A percentile compares a stretch with the other conserved stretches of the same genome.
phyloP scores from a whole-genome alignment of 805 yeast species.

The Pichia rugopelliculosa region DNA sequence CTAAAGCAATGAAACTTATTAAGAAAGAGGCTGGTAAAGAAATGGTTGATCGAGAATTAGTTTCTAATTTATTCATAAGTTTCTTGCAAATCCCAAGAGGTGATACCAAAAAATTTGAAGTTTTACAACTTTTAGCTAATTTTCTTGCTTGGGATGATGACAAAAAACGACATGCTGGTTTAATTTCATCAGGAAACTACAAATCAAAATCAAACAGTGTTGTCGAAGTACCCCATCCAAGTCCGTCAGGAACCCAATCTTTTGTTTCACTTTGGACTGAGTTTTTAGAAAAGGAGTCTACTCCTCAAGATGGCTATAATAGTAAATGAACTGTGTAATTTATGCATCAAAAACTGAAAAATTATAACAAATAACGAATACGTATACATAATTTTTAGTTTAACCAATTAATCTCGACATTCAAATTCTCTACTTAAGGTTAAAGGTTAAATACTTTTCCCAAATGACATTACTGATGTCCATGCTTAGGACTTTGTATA shows the following conservation, averaged over 20 bases:
- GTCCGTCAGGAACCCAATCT: conserved; percentile 23
- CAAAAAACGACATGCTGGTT: conserved; percentile 68
- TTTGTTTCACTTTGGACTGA: conserved; percentile 78
- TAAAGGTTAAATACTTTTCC: too few relatives aligned
- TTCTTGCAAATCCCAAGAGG: conserved; percentile 85
- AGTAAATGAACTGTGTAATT: background rate
- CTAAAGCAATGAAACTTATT: conserved; percentile 83
- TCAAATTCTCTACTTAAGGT: too few relatives aligned
- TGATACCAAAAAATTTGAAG: conserved; percentile 92
- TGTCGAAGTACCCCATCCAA: conserved; percentile 19
- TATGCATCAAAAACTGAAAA: background rate
- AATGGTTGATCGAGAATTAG: conserved; percentile 78
- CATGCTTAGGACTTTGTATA: too few relatives aligned
- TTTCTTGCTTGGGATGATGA: conserved; percentile 85
- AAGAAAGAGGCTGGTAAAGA: conserved; percentile 71
- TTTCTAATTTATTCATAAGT: conserved; percentile 78
- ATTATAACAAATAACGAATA: too few relatives aligned
- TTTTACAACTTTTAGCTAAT: conserved; percentile 73
- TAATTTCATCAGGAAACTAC: conserved; percentile 29
- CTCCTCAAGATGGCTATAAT: conserved; percentile 17
- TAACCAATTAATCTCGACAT: too few relatives aligned
- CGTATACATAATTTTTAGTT: too few relatives aligned
- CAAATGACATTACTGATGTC: too few relatives aligned
- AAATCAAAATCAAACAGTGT: conserved; percentile 28
- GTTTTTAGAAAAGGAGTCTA: conserved; percentile 65